Percentiles rank a stretch among this genome's conserved stretches.
phyloP scores from a whole-genome alignment of 768 basidiomycete genomes.

The Cubamyces sp. region DNA sequence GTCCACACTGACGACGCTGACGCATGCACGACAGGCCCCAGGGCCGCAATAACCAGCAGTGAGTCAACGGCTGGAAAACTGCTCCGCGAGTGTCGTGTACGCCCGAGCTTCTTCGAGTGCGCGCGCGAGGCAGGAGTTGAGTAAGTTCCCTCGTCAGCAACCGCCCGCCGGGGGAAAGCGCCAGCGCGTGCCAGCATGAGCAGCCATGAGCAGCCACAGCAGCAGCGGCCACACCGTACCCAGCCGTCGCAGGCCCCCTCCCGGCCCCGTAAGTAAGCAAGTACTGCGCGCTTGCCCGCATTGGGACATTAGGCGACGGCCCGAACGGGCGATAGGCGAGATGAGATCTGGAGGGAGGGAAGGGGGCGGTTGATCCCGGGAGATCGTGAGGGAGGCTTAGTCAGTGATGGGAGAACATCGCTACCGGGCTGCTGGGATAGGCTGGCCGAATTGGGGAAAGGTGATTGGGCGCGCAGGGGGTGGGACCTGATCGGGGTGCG shows the following conservation, averaged over 20 bases:
- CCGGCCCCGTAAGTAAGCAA: too few species aligned
- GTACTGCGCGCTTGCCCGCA: not conserved
- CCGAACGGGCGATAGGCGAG: not conserved
- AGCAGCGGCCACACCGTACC: conserved; percentile 11
- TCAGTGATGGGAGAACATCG: conserved; percentile 5
- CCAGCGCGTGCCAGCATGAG: not conserved
- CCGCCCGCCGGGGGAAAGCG: not conserved
- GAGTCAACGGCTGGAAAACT: not conserved
- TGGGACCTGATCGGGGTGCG: conserved; percentile 6
- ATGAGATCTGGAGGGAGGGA: not conserved
- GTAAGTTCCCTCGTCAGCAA: not conserved
- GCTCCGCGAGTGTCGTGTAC: too few species aligned
- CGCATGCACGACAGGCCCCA: too few species aligned
- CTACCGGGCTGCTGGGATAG: not conserved
- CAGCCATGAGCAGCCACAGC: too few species aligned
- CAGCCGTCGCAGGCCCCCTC: conserved; percentile 5
- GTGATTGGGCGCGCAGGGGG: not conserved
- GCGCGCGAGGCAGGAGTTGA: too few species aligned
- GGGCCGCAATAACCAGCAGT: too few species aligned
- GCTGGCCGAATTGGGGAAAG: not conserved
- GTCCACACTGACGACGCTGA: too few species aligned
- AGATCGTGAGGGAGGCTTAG: conserved; percentile 4
- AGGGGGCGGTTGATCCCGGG: conserved; percentile 5
- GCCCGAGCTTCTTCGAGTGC: too few species aligned
- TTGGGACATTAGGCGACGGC: not conserved